Evolutionary conservation across 345 rosid genomes (phyloP).

Genomic region (Acer saccharum): DNA sequence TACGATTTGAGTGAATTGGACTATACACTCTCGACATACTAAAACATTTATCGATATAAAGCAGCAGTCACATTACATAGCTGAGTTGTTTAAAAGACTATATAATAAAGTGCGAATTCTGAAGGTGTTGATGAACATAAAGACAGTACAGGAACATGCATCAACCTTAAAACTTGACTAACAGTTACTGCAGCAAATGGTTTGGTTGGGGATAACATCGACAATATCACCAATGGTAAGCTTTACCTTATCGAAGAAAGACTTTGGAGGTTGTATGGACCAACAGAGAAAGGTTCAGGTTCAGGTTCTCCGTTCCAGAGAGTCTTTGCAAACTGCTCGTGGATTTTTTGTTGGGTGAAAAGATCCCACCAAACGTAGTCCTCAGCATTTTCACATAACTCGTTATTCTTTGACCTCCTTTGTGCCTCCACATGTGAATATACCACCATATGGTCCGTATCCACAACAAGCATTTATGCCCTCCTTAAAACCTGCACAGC

Average conservation of each 20-base stretch:
- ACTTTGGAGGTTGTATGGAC: slow-evolving; percentile 37
- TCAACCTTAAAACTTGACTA: neutral
- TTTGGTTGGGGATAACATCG: slow-evolving; percentile 36
- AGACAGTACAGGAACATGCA: neutral
- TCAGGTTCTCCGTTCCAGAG: slow-evolving; percentile 34
- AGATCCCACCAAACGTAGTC: slow-evolving; percentile 58
- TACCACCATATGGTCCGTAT: slow-evolving; percentile 43
- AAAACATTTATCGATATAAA: too few relatives aligned
- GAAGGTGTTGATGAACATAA: neutral
- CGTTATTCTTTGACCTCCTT: slow-evolving; percentile 25
- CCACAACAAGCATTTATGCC: slow-evolving; percentile 55
- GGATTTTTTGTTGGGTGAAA: slow-evolving; percentile 46
- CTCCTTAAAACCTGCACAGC: slow-evolving; percentile 48
- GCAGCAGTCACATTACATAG: too few relatives aligned
- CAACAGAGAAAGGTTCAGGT: slow-evolving; percentile 20
- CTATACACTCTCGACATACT: too few relatives aligned
- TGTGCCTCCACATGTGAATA: slow-evolving; percentile 43
- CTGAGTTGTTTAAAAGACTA: neutral
- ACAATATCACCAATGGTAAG: slow-evolving; percentile 41
- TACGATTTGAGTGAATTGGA: too few relatives aligned
- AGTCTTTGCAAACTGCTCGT: slow-evolving; percentile 41
- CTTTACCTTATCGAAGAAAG: slow-evolving; percentile 39
- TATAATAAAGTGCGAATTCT: neutral
- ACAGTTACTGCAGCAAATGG: neutral
- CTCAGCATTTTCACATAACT: slow-evolving; percentile 38